Conservation (phyloP, 139 green algal genomes). For the Trebouxia sp. region DNA sequence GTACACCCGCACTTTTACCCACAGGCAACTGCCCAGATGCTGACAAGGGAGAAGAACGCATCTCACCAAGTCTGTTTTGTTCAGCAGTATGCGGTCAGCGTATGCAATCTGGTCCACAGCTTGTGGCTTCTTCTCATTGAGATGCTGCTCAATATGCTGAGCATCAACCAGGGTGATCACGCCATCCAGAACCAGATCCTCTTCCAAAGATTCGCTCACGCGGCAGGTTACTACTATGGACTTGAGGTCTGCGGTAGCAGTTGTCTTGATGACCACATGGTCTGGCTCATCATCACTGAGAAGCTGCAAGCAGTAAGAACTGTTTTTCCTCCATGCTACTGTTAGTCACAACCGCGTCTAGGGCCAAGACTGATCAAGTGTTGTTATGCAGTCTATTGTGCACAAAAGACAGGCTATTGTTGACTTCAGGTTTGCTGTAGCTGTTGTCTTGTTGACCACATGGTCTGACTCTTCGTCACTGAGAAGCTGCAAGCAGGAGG, state of each 20-base stretch:
- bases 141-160: conserved; percentile 57
- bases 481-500: too few species aligned
- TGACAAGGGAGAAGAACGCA: too few species aligned
- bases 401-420: too few species aligned
- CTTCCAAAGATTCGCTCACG: neutral
- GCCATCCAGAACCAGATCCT: conserved; percentile 26
- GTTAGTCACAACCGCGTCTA: too few species aligned
- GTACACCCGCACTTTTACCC: too few species aligned
- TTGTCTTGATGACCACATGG: conserved; percentile 97
- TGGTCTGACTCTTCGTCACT: too few species aligned
- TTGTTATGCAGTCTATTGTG: too few species aligned
- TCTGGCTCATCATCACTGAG: conserved; percentile 75
- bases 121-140: conserved; percentile 66
- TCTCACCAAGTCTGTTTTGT: conserved; percentile 90
- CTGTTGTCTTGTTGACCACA: too few species aligned
- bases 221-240: conserved; percentile 89
- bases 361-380: too few species aligned
- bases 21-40: too few species aligned
- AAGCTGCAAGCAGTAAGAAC: conserved; percentile 40
- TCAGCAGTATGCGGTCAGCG: conserved; percentile 93
- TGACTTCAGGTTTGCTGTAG: too few species aligned
- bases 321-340: too few species aligned
- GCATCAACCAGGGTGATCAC: conserved; percentile 51
- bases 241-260: conserved; percentile 89
- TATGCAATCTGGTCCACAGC: conserved; percentile 91